Percentiles rank a stretch among this genome's conserved stretches.
phyloP scores from a whole-genome alignment of 2,329 filamentous ascomycete genomes.

The Biscogniauxia mediterranea region DNA sequence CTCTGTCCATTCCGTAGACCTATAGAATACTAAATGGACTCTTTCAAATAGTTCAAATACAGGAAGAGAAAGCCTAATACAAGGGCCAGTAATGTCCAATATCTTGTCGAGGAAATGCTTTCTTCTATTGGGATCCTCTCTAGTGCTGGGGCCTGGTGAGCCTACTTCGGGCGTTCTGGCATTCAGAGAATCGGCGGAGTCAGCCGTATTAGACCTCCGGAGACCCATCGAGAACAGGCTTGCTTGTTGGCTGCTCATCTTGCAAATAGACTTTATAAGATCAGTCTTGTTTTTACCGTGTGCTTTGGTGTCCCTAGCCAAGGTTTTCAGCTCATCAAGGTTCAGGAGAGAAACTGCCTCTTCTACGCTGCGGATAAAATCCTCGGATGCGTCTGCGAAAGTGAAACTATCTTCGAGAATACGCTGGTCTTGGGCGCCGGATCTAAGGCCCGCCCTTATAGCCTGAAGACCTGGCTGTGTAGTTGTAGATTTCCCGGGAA shows the following conservation, averaged over 20 bases:
- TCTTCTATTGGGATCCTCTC: slow-evolving; percentile 60
- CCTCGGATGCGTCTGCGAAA: slow-evolving; percentile 78
- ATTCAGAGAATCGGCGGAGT: slow-evolving; percentile 50
- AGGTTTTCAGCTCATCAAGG: slow-evolving; percentile 80
- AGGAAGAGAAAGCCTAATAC: slow-evolving; percentile 72
- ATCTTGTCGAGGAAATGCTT: slow-evolving; percentile 77
- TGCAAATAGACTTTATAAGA: slow-evolving; percentile 70
- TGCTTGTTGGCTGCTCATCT: slow-evolving; percentile 70
- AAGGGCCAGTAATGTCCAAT: slow-evolving; percentile 72
- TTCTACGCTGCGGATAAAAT: slow-evolving; percentile 72
- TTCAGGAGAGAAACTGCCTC: slow-evolving; percentile 79
- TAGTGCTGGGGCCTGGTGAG: slow-evolving; percentile 24
- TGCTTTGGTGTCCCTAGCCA: slow-evolving; percentile 85
- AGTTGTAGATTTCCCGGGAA: slow-evolving; percentile 45
- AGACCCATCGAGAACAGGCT: slow-evolving; percentile 70
- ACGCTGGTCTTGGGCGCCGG: slow-evolving; percentile 40
- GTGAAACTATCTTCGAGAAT: slow-evolving; percentile 59
- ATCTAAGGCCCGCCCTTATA: slow-evolving; percentile 23
- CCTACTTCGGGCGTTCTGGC: slow-evolving; percentile 38
- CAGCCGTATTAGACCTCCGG: slow-evolving; percentile 61
- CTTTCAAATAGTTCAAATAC: slow-evolving; percentile 84
- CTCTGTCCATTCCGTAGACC: slow-evolving; percentile 95
- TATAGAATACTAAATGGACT: slow-evolving; percentile 93
- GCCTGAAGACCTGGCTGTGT: slow-evolving; percentile 15
- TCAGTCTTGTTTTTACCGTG: slow-evolving; percentile 87